These are phyloP conservation scores for Mycena vitilis DNA, from an alignment of 768 basidiomycete species.

Conservation along the genomic window DNA sequence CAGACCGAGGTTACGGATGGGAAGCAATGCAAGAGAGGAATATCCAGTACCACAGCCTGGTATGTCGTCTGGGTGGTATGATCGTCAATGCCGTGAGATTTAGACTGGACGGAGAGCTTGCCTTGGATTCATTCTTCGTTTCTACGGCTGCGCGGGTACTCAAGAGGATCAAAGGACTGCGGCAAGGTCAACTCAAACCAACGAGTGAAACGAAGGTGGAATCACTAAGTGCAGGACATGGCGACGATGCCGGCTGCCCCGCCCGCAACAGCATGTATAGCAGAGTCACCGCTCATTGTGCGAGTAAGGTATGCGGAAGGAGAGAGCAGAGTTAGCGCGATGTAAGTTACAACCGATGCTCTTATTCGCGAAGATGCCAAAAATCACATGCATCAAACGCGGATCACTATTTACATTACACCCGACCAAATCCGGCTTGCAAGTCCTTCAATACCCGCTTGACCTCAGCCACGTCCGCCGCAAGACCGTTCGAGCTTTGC, in stretches of 20 bases:
- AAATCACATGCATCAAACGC: conserved; percentile 37
- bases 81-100: conserved; percentile 2
- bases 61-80: conserved; percentile 62
- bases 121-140: conserved; percentile 83
- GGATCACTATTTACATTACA: conserved; percentile 8
- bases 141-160: conserved; percentile 95
- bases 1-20: no score
- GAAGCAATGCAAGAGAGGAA: no score
- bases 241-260: conserved; percentile 90
- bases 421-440: conserved; percentile 35
- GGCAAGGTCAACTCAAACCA: conserved; percentile 24
- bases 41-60: conserved; percentile 57
- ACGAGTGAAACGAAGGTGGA: conserved; percentile 23
- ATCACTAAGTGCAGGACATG: conserved; percentile 92
- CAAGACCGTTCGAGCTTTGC: conserved; percentile 68
- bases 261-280: conserved; percentile 89
- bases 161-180: conserved; percentile 89
- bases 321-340: not conserved
- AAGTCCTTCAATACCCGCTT: conserved; percentile 67
- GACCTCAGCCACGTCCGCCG: conserved; percentile 79
- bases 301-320: not conserved
- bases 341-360: not conserved
- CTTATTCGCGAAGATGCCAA: not conserved
- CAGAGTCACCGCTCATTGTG: conserved; percentile 71
- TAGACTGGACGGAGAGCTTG: conserved; percentile 42